phyloP scores from a whole-genome alignment of 1,284 basidiomycete genomes.

The Ceratobasidium sp. region DNA sequence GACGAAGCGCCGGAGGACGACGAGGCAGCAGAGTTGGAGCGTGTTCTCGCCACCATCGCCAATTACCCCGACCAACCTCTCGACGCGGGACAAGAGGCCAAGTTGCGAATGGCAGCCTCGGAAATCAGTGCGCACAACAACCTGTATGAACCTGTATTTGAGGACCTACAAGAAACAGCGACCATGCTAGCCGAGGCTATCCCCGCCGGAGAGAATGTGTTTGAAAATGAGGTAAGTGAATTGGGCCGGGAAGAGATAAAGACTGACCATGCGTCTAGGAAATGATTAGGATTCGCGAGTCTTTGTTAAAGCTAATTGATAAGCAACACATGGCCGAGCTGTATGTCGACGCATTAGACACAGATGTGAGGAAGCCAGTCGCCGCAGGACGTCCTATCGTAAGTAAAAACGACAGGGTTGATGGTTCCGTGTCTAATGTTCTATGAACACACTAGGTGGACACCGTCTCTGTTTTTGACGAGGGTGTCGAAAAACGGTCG shows the following conservation, averaged over 20 bases:
- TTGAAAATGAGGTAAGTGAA: constrained; percentile 56
- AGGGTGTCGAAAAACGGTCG: constrained; percentile 53
- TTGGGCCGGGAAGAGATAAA: neutral
- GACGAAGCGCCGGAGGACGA: constrained; percentile 54
- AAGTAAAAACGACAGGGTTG: constrained; percentile 44
- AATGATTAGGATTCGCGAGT: constrained; percentile 62
- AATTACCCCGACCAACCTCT: constrained; percentile 69
- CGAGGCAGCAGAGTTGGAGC: constrained; percentile 55
- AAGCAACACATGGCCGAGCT: constrained; percentile 63
- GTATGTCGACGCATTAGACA: constrained; percentile 60
- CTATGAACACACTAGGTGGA: constrained; percentile 53
- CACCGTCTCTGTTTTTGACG: constrained; percentile 56
- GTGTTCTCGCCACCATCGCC: constrained; percentile 47
- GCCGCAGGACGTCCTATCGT: constrained; percentile 64
- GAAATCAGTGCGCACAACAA: constrained; percentile 32
- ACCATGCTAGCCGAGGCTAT: constrained; percentile 61
- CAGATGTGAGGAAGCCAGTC: constrained; percentile 62
- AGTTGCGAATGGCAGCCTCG: constrained; percentile 15
- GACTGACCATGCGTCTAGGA: constrained; percentile 51
- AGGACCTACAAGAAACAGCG: constrained; percentile 43
- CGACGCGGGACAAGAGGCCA: constrained; percentile 43
- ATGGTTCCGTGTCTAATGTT: neutral
- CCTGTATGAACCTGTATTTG: constrained; percentile 26
- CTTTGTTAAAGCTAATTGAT: constrained; percentile 72
- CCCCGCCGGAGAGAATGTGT: constrained; percentile 63